phyloP scores from a whole-genome alignment of 805 yeast genomes.

The Diddensiella caesifluorescens region DNA sequence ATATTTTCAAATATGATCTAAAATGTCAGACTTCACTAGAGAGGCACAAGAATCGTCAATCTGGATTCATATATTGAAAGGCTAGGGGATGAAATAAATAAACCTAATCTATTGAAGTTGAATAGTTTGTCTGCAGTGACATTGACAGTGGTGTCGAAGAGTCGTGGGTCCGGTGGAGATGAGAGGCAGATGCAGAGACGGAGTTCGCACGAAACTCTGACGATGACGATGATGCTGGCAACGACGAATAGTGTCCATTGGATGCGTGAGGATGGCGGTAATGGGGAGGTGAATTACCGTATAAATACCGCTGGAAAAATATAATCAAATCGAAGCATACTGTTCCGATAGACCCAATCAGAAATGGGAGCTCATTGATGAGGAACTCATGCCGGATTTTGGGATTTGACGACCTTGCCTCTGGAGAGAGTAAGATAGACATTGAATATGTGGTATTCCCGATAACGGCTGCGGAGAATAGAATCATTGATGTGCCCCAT shows the following conservation, averaged over 20 bases:
- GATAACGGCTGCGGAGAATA: conserved; percentile 70
- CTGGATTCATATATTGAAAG: no score
- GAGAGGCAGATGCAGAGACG: neutral
- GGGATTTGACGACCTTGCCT: conserved; percentile 40
- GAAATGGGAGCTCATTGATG: conserved; percentile 68
- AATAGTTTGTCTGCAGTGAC: conserved; percentile 9
- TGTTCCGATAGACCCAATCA: conserved; percentile 84
- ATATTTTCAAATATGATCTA: no score
- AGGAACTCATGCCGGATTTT: conserved; percentile 43
- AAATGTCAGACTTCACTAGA: no score
- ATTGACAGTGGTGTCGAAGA: conserved; percentile 7
- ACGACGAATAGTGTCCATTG: neutral
- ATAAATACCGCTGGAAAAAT: conserved; percentile 29
- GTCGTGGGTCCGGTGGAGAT: neutral
- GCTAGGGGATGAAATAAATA: no score
- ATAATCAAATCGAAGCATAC: conserved; percentile 63
- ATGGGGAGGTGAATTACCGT: conserved; percentile 17
- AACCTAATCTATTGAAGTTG: no score
- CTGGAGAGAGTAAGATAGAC: conserved; percentile 60
- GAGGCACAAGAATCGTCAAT: no score
- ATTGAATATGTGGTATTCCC: conserved; percentile 75
- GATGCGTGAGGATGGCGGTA: conserved; percentile 2
- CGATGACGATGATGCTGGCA: conserved; percentile 2
- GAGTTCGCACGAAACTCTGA: conserved; percentile 3
- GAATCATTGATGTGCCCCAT: conserved; percentile 74